phyloP scores from a whole-genome alignment of 257 asterid genomes.

The Salvia miltiorrhiza region DNA sequence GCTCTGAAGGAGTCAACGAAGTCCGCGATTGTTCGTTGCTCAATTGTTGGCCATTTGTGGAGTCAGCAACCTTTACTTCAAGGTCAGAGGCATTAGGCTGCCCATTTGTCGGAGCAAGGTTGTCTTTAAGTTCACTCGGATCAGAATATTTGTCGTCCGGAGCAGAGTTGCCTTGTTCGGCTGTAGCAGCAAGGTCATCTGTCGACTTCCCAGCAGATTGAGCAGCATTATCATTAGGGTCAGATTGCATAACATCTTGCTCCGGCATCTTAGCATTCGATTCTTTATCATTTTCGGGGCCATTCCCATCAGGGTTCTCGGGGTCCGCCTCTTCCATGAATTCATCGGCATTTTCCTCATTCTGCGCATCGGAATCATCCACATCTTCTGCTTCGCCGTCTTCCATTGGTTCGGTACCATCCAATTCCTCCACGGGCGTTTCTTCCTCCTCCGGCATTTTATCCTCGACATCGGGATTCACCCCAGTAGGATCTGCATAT shows the following conservation, averaged over 20 bases:
- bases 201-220: slow-evolving; percentile 41
- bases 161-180: slow-evolving; percentile 43
- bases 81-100: slow-evolving; percentile 50
- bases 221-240: slow-evolving; percentile 39
- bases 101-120: slow-evolving; percentile 59
- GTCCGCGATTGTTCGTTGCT: slow-evolving; percentile 40
- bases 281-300: slow-evolving; percentile 40
- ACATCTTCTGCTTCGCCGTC: slow-evolving; percentile 50
- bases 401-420: slow-evolving; percentile 50
- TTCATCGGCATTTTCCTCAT: slow-evolving; percentile 44
- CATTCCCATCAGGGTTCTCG: slow-evolving; percentile 35
- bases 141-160: slow-evolving; percentile 47
- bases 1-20: slow-evolving; percentile 41
- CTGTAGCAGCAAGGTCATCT: slow-evolving; percentile 32
- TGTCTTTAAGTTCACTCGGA: slow-evolving; percentile 38
- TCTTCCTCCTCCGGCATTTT: slow-evolving; percentile 47
- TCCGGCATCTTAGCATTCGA: slow-evolving; percentile 35
- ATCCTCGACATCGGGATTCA: slow-evolving; percentile 54
- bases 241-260: slow-evolving; percentile 34
- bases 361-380: slow-evolving; percentile 38
- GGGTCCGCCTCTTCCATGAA: slow-evolving; percentile 41
- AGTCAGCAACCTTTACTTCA: slow-evolving; percentile 51
- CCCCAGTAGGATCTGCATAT: slow-evolving; percentile 58
- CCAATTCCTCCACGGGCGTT: slow-evolving; percentile 38
- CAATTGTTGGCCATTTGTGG: slow-evolving; percentile 43